phyloP scores from a whole-genome alignment of 1,284 basidiomycete genomes.

The Apiotrichum laibachii region DNA sequence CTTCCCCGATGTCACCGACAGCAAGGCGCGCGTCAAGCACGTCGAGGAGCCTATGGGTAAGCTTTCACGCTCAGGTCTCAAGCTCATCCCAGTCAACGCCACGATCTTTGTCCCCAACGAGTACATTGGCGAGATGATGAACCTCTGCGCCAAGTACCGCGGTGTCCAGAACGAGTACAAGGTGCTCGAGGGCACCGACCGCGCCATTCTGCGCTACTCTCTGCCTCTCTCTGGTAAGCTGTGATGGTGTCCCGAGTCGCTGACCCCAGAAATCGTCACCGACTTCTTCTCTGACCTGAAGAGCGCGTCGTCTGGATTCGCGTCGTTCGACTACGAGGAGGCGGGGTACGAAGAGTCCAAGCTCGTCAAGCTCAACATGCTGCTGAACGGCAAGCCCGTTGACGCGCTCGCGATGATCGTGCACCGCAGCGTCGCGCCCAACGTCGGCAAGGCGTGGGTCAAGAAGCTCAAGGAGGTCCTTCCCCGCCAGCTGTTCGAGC shows the following conservation, averaged over 20 bases:
- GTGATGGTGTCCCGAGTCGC: background rate
- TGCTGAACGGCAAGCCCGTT: constrained; percentile 80
- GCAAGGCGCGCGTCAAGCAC: constrained; percentile 63
- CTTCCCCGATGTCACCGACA: constrained; percentile 76
- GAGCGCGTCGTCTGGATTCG: constrained; percentile 77
- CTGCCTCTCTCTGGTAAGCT: constrained; percentile 61
- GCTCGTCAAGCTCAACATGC: constrained; percentile 82
- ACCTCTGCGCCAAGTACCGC: constrained; percentile 75
- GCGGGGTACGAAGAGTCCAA: constrained; percentile 77
- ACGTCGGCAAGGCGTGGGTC: constrained; percentile 75
- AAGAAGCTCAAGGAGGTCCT: constrained; percentile 88
- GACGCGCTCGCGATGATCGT: constrained; percentile 90
- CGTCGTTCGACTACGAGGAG: constrained; percentile 91
- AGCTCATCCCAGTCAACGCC: constrained; percentile 62
- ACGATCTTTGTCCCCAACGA: constrained; percentile 85
- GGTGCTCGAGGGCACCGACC: constrained; percentile 63
- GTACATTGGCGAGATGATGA: constrained; percentile 88
- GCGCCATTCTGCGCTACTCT: constrained; percentile 73
- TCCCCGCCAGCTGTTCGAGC: constrained; percentile 88
- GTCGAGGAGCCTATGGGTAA: constrained; percentile 75
- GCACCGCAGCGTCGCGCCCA: constrained; percentile 65
- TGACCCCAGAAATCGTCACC: constrained; percentile 70
- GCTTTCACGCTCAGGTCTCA: constrained; percentile 21
- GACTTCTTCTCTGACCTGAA: constrained; percentile 92
- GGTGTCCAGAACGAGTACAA: constrained; percentile 74